phyloP scores from a whole-genome alignment of 805 yeast species.

The Monosporozyma unispora region DNA sequence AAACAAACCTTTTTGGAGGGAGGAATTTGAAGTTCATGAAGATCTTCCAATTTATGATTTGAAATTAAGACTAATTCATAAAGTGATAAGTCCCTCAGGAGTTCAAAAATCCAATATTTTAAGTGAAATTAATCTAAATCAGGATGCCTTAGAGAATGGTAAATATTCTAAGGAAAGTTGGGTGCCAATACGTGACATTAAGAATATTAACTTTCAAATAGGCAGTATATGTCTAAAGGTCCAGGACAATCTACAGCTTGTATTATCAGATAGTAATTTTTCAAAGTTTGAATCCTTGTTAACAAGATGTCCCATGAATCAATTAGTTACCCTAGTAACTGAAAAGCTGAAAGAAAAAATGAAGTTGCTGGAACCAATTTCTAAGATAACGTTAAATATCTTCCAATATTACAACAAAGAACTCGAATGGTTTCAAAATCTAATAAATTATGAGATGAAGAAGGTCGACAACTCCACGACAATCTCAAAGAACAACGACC shows the following conservation, averaged over 20 bases:
- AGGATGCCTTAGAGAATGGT: slow-evolving; percentile 19
- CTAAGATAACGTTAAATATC: not conserved
- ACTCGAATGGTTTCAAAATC: slow-evolving; percentile 60
- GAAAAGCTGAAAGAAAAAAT: not conserved
- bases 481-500: slow-evolving; percentile 17
- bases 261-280: slow-evolving; percentile 54
- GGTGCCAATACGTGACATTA: slow-evolving; percentile 36
- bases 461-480: slow-evolving; percentile 22
- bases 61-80: slow-evolving; percentile 38
- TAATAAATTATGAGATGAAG: slow-evolving; percentile 59
- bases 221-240: slow-evolving; percentile 52
- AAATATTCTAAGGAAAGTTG: slow-evolving; percentile 27
- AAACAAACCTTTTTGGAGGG: slow-evolving; percentile 73
- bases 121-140: slow-evolving; percentile 41
- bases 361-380: not conserved
- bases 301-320: slow-evolving; percentile 30
- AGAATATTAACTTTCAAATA: slow-evolving; percentile 34
- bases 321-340: not conserved
- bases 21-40: slow-evolving; percentile 54
- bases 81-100: slow-evolving; percentile 31
- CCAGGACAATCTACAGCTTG: slow-evolving; percentile 42
- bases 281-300: slow-evolving; percentile 51
- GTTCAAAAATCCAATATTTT: slow-evolving; percentile 12
- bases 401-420: slow-evolving; percentile 64
- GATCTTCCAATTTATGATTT: slow-evolving; percentile 45